Base-by-base conservation (phyloP, 2,329 filamentous ascomycete species). In the Ceratocystis variospora region DNA sequence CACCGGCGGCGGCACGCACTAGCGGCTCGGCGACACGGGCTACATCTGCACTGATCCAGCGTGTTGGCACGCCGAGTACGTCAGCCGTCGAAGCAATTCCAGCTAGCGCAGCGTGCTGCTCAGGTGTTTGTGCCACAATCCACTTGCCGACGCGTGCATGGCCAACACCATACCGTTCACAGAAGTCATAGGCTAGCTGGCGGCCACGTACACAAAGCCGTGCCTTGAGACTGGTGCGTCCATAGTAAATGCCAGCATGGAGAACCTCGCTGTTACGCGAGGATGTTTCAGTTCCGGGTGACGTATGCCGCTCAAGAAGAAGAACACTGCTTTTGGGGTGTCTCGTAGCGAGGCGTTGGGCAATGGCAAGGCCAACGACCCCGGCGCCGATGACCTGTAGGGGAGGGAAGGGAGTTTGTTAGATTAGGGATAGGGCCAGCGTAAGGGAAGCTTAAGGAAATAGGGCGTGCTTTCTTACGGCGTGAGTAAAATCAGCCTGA, bases 231-330 rank as follows among this genome's bases (percentile, higher is more conserved):
- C 86, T 87, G 50, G 77, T 76, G 5, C 80, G 74, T 17, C 88
- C 89, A 76, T 96, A 96, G 81, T 96, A 97, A 69, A 97, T 82
- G 15, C 94, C 94, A 0, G 90, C 94, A 75, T 99, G 94, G 71
- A 99, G 95, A 66, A 97, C 93, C 81, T 97, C 92, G 73, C 88
- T 93, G 78, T 96, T 96, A 70, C 92, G 86, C 70, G 88, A 89
- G 69, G 88, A 92, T 0, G 91, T 96, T 77, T 70, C 92, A 33
- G 85, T 93, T 62, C 92, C 92, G 31, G 89, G 80, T 63, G 82
- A 80, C 25, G 79, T 76, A 78, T 96, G 89, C 31, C 88, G 85
- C 76, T 96, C 92, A 1, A 96, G 84, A 65, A 96, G 79, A 12
- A 96, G 80, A 0, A 89, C 93, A 1, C 83, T 84, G 5, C 81